Evolutionary conservation across 495 filamentous ascomycete genomes (phyloP), one percentile per base, ranked within the genome.

Genomic region (Neurospora discreta): DNA sequence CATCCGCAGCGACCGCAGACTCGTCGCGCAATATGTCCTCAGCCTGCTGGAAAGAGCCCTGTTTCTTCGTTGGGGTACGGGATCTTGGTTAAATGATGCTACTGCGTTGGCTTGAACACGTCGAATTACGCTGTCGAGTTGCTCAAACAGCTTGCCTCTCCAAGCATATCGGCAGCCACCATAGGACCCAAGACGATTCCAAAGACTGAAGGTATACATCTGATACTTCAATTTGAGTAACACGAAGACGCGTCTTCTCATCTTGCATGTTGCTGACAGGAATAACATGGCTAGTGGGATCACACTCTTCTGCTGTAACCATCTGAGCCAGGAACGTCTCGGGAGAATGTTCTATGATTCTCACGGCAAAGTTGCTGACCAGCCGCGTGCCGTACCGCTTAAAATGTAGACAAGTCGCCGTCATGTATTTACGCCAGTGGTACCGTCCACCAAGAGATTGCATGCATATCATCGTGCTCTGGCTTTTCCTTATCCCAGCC

Each of bases 391-490:
- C 52, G 26, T 65, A 8, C 26, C 52, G 52, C 52, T 2, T 65
- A 8, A 8, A 65, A 30, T 65, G 26, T 8, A 65, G 52, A 26
- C 76, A 60, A 74, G 72, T 79, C 71, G 74, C 68, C 76, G 73
- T 72, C 72, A 52, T 71, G 68, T 20, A 40, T 69, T 44, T 38
- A 68, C 70, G 65, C 68, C 52, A 70, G 6, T 60, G 71, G 71
- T 71, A 68, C 40, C 73, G 75, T 72, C 73, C 71, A 70, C 68
- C 44, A 43, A 68, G 69, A 33, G 68, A 46, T 72, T 40, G 68
- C 60, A 73, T 78, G 76, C 72, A 71, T 70, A 71, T 75, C 77
- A 76, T 75, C 68, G 73, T 69, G 73, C 44, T 40, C 68, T 26
- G 39, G 43, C 43, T 67, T 68, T 70, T 40, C 39, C 68, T 73